A percentile compares a stretch with the other conserved stretches of the same genome.
Conservation (phyloP, 2,329 filamentous ascomycete genomes). For the Pestalotiopsis sp. region DNA sequence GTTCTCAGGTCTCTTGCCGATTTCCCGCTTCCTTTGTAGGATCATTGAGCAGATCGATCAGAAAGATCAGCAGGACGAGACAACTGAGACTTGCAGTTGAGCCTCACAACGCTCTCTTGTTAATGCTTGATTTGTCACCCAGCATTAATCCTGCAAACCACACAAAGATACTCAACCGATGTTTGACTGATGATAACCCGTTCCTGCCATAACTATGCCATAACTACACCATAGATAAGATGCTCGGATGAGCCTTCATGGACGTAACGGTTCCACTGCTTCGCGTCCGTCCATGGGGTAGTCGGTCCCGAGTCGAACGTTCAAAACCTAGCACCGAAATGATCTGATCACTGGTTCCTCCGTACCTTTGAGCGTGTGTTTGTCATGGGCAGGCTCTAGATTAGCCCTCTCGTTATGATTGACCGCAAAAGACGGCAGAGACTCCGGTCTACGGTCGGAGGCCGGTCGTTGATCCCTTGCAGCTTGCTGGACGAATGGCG, state of each 20-base stretch:
- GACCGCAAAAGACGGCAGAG: not conserved
- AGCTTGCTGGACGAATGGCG: not conserved
- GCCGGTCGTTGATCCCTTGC: not conserved
- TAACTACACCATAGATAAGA: not conserved
- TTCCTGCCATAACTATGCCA: not conserved
- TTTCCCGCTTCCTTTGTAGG: not conserved
- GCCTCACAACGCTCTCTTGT: not conserved
- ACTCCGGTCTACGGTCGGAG: not conserved
- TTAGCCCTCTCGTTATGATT: not conserved
- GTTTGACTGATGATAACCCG: too few species aligned
- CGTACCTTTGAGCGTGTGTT: not conserved
- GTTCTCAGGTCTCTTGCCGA: not conserved
- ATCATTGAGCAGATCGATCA: not conserved
- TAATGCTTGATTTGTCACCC: not conserved
- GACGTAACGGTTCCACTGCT: not conserved
- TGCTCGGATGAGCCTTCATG: not conserved
- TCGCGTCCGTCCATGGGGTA: not conserved
- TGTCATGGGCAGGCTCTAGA: not conserved
- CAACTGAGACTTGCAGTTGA: not conserved
- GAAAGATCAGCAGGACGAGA: not conserved
- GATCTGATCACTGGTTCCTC: not conserved
- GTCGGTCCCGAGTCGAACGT: not conserved
- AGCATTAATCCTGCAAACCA: not conserved
- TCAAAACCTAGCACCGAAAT: not conserved
- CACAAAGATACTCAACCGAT: not conserved